Percentiles rank a stretch among this genome's conserved stretches.
Evolutionary conservation across 805 yeast genomes (phyloP).

Genomic region (Lipomyces kockii): DNA sequence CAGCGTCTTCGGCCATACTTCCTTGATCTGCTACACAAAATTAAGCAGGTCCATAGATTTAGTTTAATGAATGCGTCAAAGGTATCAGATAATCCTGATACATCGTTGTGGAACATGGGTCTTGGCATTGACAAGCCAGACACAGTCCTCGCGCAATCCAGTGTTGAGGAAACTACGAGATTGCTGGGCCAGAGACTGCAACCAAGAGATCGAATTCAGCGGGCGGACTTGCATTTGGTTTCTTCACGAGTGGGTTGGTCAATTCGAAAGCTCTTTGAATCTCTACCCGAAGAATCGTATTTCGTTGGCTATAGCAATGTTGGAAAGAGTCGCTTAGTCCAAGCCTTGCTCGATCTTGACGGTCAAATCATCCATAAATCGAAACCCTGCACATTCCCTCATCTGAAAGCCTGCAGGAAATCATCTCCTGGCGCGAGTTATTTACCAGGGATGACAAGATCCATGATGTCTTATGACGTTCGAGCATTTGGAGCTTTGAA

Average conservation of each 20-base stretch:
- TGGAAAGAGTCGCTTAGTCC: constrained; percentile 78
- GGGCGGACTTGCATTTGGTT: constrained; percentile 52
- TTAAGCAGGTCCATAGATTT: constrained; percentile 1
- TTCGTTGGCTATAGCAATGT: constrained; percentile 90
- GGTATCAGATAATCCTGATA: not conserved
- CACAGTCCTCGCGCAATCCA: not conserved
- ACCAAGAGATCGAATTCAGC: not conserved
- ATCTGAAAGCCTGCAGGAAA: constrained; percentile 37
- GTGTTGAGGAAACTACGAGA: not conserved
- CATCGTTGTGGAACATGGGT: constrained; percentile 22
- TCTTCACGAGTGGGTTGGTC: constrained; percentile 64
- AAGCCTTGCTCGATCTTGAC: constrained; percentile 71
- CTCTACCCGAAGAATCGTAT: constrained; percentile 45
- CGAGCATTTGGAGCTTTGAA: constrained; percentile 39
- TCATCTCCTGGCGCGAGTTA: constrained; percentile 49
- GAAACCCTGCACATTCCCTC: not conserved
- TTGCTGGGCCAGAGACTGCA: not conserved
- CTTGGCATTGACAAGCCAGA: not conserved
- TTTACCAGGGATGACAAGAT: constrained; percentile 76
- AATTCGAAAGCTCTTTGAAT: constrained; percentile 47
- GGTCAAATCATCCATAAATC: constrained; percentile 27
- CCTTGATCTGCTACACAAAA: constrained; percentile 6
- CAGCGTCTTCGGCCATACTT: constrained; percentile 21
- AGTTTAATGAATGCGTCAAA: not conserved
- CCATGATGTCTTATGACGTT: constrained; percentile 50